Conservation (phyloP, 495 filamentous ascomycete species). For the Xanthoparmelia taractica region DNA sequence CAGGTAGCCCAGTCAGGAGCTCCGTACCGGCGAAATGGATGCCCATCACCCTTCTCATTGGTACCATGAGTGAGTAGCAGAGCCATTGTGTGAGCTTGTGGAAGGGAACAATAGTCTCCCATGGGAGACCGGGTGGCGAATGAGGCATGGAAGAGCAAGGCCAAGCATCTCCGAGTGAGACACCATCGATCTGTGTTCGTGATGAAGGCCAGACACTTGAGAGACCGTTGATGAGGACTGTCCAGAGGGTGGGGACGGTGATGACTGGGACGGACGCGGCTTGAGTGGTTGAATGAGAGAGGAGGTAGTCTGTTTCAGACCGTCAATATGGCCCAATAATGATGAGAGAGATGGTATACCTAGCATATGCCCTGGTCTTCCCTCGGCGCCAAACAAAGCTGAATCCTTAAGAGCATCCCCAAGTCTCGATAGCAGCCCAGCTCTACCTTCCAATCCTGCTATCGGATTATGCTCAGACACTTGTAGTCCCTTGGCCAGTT, state of each 20-base stretch:
- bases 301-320: conserved; percentile 63
- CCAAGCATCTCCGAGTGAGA: conserved; percentile 92
- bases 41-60: conserved; percentile 56
- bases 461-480: conserved; percentile 74
- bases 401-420: conserved; percentile 69
- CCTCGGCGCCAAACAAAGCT: conserved; percentile 78
- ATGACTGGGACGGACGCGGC: conserved; percentile 82
- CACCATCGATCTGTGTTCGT: conserved; percentile 78
- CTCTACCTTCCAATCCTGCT: conserved; percentile 78
- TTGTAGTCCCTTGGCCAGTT: conserved; percentile 73
- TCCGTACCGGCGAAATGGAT: conserved; percentile 58
- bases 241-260: conserved; percentile 86
- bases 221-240: conserved; percentile 79
- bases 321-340: conserved; percentile 16
- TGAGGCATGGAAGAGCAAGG: conserved; percentile 73
- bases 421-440: conserved; percentile 69
- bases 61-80: conserved; percentile 64
- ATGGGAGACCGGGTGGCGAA: conserved; percentile 62
- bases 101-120: conserved; percentile 90
- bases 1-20: conserved; percentile 57
- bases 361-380: conserved; percentile 88
- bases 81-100: conserved; percentile 74
- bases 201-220: conserved; percentile 83
- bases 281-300: conserved; percentile 82
- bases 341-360: conserved; percentile 46